phyloP scores from a whole-genome alignment of 805 yeast species.

The Helenozyma baotianmanensis region DNA sequence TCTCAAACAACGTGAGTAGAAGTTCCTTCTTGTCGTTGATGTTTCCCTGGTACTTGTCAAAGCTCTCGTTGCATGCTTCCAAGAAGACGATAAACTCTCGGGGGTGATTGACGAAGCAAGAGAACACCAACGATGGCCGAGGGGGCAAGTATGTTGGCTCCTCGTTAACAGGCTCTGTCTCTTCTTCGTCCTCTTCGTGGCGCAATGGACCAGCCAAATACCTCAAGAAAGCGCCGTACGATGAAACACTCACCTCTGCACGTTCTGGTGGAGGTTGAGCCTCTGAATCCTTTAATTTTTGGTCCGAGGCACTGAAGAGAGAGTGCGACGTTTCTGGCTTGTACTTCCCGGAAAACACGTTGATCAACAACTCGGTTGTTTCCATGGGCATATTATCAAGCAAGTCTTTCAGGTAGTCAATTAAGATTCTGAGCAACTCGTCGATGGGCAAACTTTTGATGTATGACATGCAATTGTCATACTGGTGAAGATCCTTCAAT shows the following conservation, averaged over 20 bases:
- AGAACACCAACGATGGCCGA: slow-evolving; percentile 78
- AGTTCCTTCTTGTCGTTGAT: slow-evolving; percentile 67
- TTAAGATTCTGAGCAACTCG: slow-evolving; percentile 69
- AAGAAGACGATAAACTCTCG: slow-evolving; percentile 85
- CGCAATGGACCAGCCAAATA: slow-evolving; percentile 10
- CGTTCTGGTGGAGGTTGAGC: slow-evolving; percentile 2
- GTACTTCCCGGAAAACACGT: slow-evolving; percentile 85
- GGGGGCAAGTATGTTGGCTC: slow-evolving; percentile 86
- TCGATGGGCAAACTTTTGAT: slow-evolving; percentile 67
- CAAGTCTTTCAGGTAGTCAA: slow-evolving; percentile 59
- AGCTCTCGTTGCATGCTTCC: slow-evolving; percentile 83
- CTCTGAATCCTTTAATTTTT: slow-evolving; percentile 5
- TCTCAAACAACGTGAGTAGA: slow-evolving; percentile 73
- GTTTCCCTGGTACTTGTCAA: slow-evolving; percentile 70
- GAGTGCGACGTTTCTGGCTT: slow-evolving; percentile 32
- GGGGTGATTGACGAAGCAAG: slow-evolving; percentile 81
- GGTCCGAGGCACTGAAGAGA: slow-evolving; percentile 2
- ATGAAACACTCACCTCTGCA: slow-evolving; percentile 5
- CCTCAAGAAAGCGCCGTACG: slow-evolving; percentile 14
- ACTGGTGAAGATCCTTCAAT: slow-evolving; percentile 59
- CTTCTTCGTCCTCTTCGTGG: slow-evolving; percentile 1
- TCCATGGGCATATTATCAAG: slow-evolving; percentile 70
- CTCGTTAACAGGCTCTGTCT: not conserved
- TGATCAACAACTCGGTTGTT: slow-evolving; percentile 76
- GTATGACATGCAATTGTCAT: slow-evolving; percentile 56